A percentile compares a stretch with the other conserved stretches of the same genome.
These are phyloP conservation scores for Mortierella sp. DNA, from an alignment of 371 early-diverging fungal genomes.

Conservation along the genomic window DNA sequence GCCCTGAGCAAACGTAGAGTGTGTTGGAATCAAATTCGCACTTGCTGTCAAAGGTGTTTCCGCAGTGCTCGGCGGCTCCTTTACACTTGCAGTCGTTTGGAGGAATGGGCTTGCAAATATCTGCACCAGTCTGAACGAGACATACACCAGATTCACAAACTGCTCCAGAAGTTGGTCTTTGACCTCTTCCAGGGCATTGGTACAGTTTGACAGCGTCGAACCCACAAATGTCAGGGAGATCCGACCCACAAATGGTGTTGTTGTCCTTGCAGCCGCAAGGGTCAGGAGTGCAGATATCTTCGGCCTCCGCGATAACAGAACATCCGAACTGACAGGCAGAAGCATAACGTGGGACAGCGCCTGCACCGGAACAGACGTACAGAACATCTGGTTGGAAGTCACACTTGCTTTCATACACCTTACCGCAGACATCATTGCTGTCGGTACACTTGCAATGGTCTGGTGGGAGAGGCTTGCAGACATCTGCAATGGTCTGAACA, in stretches of 20 bases:
- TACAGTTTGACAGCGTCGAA: background rate
- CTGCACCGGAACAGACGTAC: background rate
- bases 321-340: background rate
- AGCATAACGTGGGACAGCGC: background rate
- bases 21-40: background rate
- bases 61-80: background rate
- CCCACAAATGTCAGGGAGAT: background rate
- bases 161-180: background rate
- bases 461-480: background rate
- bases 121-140: background rate
- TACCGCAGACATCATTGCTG: conserved; percentile 3
- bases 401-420: background rate
- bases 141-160: conserved; percentile 12
- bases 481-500: background rate
- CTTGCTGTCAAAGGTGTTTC: conserved; percentile 4
- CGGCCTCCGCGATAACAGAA: background rate
- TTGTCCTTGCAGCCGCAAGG: conserved; percentile 1
- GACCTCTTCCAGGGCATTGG: conserved; percentile 7
- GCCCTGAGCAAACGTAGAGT: conserved; percentile 7
- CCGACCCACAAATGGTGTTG: background rate
- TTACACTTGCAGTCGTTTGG: conserved; percentile 6
- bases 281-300: conserved; percentile 4
- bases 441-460: background rate
- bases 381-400: background rate
- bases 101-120: background rate